Base-by-base conservation (phyloP, 2,329 filamentous ascomycete genomes). In the Aspergillus sp. region DNA sequence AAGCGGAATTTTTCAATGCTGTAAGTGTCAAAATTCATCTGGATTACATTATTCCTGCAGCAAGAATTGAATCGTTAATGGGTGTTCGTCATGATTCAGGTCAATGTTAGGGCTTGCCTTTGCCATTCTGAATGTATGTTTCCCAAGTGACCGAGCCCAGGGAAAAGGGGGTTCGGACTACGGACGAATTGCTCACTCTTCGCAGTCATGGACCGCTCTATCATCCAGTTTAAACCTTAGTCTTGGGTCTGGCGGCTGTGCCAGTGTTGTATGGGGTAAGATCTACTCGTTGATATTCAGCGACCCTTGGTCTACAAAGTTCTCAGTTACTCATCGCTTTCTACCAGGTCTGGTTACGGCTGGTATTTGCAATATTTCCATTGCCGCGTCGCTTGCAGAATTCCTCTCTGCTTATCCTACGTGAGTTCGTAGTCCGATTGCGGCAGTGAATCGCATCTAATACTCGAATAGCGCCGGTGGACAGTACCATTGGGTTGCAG, bases 401-500 rank as follows among this genome's bases (percentile, higher is more conserved):
- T 91, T 90, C 67, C 76, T 90, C 9, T 87, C 85, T 0, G 85
- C 86, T 0, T 90, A 86, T 68, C 82, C 77, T 23, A 85, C 77
- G 70, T 73, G 55, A 65, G 70, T 68, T 40, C 7, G n/a, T 35
- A n/a, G 2, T 25, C n/a, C 17, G 15, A 4, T 17, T 49, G 48
- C 17, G 21, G 39, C 14, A 46, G 27, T 5, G 27, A 3, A 7
- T 21, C 17, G 14, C 11, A 9, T 57, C 63, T 70, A 51, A 69
- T 57, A 12, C 9, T 43, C 21, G 17, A 12, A n/a, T 31, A 73
- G 70, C 2, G 83, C 83, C 3, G 83, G 82, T 62, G 86, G 84
- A 14, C 83, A 88, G 71, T 90, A 91, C 63, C 87, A 90, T 68
- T 90, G 88, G 88, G 88, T 87, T 3, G 87, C 88, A 55, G 79